Percentiles rank a stretch among this genome's conserved stretches.
Evolutionary conservation across 1,284 basidiomycete species (phyloP).

Genomic region (Sporisorium reilianum): DNA sequence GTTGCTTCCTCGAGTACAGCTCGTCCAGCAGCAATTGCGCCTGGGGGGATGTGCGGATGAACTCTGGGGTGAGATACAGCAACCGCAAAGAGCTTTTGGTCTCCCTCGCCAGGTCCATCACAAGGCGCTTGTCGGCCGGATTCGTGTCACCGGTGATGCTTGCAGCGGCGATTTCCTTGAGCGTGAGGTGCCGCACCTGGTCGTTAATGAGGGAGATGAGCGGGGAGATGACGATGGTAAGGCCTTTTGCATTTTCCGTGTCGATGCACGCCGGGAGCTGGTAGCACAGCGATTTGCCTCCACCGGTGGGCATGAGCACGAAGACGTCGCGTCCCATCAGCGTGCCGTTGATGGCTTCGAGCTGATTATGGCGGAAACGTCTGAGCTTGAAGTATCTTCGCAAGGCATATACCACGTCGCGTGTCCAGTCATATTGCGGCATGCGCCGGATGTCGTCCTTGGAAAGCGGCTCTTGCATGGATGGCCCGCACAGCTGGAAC

Average conservation of each 20-base stretch:
- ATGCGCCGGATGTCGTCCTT: constrained; percentile 4
- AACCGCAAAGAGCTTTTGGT: constrained; percentile 73
- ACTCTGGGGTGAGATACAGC: constrained; percentile 93
- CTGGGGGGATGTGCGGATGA: constrained; percentile 70
- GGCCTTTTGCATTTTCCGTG: constrained; percentile 78
- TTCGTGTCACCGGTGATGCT: constrained; percentile 78
- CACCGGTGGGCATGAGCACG: constrained; percentile 96
- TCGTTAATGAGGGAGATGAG: constrained; percentile 91
- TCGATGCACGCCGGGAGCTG: constrained; percentile 84
- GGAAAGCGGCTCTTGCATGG: constrained; percentile 23
- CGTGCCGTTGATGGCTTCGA: constrained; percentile 85
- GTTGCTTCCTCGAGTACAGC: constrained; percentile 74
- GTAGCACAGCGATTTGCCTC: constrained; percentile 81
- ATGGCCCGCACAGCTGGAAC: constrained; percentile 32
- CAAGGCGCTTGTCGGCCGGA: constrained; percentile 70
- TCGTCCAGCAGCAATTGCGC: constrained; percentile 76
- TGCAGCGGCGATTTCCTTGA: constrained; percentile 77
- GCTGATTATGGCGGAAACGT: constrained; percentile 84
- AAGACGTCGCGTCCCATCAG: constrained; percentile 88
- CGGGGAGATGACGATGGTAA: constrained; percentile 91
- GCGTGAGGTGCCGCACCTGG: constrained; percentile 83
- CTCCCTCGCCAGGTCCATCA: constrained; percentile 71
- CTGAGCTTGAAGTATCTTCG: constrained; percentile 78
- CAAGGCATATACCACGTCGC: constrained; percentile 77
- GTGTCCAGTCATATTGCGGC: constrained; percentile 71